A percentile compares a stretch with the other conserved stretches of the same genome.
Conservation (phyloP, 371 early-diverging fungal species). For the Phascolomyces articulosus region DNA sequence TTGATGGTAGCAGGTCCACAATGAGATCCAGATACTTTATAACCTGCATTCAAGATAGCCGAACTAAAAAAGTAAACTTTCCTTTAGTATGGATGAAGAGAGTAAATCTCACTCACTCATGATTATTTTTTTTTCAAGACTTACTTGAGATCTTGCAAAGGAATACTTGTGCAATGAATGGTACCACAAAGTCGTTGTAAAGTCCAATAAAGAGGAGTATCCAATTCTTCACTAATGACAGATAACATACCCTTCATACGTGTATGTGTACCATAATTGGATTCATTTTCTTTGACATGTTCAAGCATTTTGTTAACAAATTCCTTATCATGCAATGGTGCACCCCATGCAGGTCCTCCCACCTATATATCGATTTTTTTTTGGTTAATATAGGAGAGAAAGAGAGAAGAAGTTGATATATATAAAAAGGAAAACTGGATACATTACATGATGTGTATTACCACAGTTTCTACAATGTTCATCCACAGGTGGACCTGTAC, state of each 20-base stretch:
- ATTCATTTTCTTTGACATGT: slow-evolving; percentile 61
- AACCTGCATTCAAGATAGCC: slow-evolving; percentile 93
- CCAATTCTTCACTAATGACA: slow-evolving; percentile 86
- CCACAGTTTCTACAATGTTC: slow-evolving; percentile 77
- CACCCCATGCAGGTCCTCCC: slow-evolving; percentile 97
- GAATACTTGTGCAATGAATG: slow-evolving; percentile 68
- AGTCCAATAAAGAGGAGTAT: slow-evolving; percentile 85
- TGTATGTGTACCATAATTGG: slow-evolving; percentile 72
- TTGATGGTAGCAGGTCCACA: slow-evolving; percentile 88
- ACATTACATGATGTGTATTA: slow-evolving; percentile 63
- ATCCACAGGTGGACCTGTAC: slow-evolving; percentile 67
- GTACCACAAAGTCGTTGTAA: slow-evolving; percentile 63
- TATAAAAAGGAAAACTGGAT: not conserved
- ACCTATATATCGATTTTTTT: slow-evolving; percentile 42
- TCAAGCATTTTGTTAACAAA: slow-evolving; percentile 80
- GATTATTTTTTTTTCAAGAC: not conserved
- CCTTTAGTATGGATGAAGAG: not conserved
- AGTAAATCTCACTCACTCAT: too few species aligned
- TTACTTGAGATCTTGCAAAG: slow-evolving; percentile 44
- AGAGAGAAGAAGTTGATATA: slow-evolving; percentile 5
- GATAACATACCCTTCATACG: slow-evolving; percentile 97
- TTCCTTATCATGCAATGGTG: slow-evolving; percentile 78
- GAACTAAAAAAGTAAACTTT: slow-evolving; percentile 58
- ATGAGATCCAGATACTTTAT: slow-evolving; percentile 93
- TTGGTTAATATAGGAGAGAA: too few species aligned